A percentile compares a stretch with the other conserved stretches of the same genome.
phyloP scores from a whole-genome alignment of 345 rosid species.

The Firmiana major region DNA sequence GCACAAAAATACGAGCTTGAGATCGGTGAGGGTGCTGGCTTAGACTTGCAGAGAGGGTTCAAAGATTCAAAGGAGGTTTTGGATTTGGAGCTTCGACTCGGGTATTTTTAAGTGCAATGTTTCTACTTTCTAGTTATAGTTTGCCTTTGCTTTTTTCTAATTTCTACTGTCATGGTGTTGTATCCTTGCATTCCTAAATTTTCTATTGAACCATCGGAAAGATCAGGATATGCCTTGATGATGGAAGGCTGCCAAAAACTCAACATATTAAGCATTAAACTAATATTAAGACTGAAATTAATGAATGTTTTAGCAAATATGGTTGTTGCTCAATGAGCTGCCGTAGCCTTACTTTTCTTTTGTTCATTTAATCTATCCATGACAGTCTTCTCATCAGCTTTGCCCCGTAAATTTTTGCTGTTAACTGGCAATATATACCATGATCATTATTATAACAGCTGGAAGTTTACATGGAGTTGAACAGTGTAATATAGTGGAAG shows the following conservation, averaged over 20 bases:
- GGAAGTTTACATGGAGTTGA: background rate
- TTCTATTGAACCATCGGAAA: background rate
- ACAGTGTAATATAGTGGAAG: background rate
- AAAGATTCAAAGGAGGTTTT: conserved; percentile 49
- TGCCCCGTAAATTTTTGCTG: background rate
- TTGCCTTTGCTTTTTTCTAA: too few relatives aligned
- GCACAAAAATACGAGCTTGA: background rate
- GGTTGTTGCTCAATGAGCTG: background rate
- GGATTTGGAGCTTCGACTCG: conserved; percentile 90
- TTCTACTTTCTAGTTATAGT: background rate
- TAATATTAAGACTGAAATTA: background rate
- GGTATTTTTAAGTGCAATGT: conserved; percentile 37
- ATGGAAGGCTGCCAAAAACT: background rate
- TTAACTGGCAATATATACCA: background rate
- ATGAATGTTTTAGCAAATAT: background rate
- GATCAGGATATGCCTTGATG: background rate
- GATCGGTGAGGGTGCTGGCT: conserved; percentile 1
- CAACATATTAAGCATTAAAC: background rate
- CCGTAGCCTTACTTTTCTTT: background rate
- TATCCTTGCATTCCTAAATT: background rate
- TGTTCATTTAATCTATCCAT: background rate
- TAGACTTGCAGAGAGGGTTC: conserved; percentile 52
- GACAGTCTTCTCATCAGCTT: background rate
- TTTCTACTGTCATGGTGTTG: too few relatives aligned
- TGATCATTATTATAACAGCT: background rate